Percentiles rank a stretch among this genome's conserved stretches.
These are phyloP conservation scores for Dovyalis caffra DNA, from an alignment of 345 rosid species.

Conservation along the genomic window DNA sequence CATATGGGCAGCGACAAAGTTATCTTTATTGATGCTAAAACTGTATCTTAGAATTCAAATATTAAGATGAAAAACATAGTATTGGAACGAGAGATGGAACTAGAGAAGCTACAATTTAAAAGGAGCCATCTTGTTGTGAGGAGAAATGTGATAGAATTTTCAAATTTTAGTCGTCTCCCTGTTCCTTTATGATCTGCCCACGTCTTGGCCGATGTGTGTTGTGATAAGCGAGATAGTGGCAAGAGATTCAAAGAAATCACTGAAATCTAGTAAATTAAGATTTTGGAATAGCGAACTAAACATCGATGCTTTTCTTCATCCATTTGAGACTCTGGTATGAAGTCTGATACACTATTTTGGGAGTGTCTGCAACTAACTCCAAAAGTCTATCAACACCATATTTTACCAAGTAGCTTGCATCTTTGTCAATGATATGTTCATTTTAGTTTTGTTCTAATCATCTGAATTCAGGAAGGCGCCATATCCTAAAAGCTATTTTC, in stretches of 20 bases:
- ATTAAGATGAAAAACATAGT: background rate
- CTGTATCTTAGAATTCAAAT: background rate
- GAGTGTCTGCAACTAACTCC: background rate
- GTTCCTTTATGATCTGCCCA: background rate
- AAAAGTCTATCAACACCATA: background rate
- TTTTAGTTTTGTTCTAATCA: background rate
- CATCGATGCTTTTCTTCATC: background rate
- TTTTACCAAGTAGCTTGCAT: background rate
- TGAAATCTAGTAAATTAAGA: background rate
- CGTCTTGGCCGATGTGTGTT: background rate
- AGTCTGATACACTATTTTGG: background rate
- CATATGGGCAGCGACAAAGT: background rate
- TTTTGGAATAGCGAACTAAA: background rate
- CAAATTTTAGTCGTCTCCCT: background rate
- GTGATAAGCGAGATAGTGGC: background rate
- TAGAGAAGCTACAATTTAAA: background rate
- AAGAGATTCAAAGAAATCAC: background rate
- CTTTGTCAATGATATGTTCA: background rate
- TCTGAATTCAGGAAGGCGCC: background rate
- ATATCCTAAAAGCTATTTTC: constrained; percentile 8
- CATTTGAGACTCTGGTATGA: background rate
- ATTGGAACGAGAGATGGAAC: no score
- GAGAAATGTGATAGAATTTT: background rate
- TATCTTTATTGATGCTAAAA: background rate
- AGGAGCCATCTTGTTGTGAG: background rate